Evolutionary conservation across 805 yeast genomes (phyloP), one percentile per base, ranked within the genome.

Genomic region (Yarrowia yakushimensis): DNA sequence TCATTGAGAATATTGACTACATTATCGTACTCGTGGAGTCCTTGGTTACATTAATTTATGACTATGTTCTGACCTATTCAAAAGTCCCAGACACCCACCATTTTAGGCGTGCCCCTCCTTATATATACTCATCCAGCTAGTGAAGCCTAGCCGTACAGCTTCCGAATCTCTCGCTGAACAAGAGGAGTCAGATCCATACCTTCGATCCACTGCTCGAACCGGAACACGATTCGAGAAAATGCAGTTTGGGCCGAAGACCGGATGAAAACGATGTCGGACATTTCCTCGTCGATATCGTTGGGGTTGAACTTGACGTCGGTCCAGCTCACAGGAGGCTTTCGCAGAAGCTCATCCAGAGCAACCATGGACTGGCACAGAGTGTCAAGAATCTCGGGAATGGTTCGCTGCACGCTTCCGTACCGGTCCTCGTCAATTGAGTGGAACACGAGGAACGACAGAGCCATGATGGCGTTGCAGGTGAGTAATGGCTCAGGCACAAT

Each of bases 381-480:
- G 20, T 63, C 67, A 48, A 77, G 66, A 12, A 70, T 68, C 11
- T 66, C 65, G 7, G 76, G 74, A 42, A 77, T 73, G 22, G 76
- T 76, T n/a, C 69, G 65, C 66, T 78, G 80, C 12, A 78, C 80
- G 12, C 69, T 73, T 17, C 80, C 80, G 60, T 67, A 69, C 10
- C 69, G 64, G 64, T 77, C 80, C 55, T 77, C 80, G 7, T 67
- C 66, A 13, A 70, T 60, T 1, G 79, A 75, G 28, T 65, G 66
- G 34, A 67, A 67, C 2, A 75, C 70, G 18, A 77, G 64, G 5
- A 66, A 63, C 9, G 75, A 66, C 17, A 77, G 63, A 1, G 74
- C 70, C 28, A 65, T 52, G n/a, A 74, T 63, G 6, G 78, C 74
- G 37, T 68, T 68, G 34, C 64, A 63, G 0, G 72, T 64, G n/a